A percentile compares a stretch with the other conserved stretches of the same genome.
phyloP scores from a whole-genome alignment of 2,329 filamentous ascomycete genomes.

The Fusarium palustre region DNA sequence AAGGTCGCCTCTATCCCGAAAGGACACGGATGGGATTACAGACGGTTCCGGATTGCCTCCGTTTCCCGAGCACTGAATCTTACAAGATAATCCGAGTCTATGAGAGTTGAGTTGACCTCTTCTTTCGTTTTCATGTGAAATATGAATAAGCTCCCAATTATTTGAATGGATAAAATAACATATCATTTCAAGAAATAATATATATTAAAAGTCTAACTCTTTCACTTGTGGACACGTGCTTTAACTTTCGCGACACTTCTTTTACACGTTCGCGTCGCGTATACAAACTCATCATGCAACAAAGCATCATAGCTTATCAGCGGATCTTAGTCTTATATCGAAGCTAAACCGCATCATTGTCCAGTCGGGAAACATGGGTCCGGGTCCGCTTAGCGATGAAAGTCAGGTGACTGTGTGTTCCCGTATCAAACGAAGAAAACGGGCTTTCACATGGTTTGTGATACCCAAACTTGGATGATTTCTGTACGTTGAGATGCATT shows the following conservation, averaged over 20 bases:
- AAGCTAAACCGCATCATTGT: conserved; percentile 28
- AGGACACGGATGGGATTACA: conserved; percentile 9
- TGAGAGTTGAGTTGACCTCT: too few species aligned
- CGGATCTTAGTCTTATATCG: conserved; percentile 1
- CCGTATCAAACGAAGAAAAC: conserved; percentile 16
- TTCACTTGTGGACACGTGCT: conserved; percentile 9
- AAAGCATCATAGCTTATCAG: conserved; percentile 7
- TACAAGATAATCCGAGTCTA: conserved; percentile 7
- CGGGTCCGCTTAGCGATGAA: conserved; percentile 25
- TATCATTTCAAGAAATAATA: background rate
- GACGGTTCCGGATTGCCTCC: conserved; percentile 23
- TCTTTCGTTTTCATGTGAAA: background rate
- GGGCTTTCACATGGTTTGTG: conserved; percentile 22
- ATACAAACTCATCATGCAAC: background rate
- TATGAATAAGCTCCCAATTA: background rate
- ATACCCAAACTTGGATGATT: background rate
- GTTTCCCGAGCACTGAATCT: conserved; percentile 28
- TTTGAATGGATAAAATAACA: background rate
- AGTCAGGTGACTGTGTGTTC: conserved; percentile 28
- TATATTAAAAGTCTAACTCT: background rate
- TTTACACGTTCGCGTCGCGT: conserved; percentile 36
- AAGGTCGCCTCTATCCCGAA: conserved; percentile 16
- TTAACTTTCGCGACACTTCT: conserved; percentile 20
- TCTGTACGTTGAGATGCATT: background rate
- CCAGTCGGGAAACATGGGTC: conserved; percentile 14